Conservation (phyloP, 129 eudicot species). For the Flaveria linearis region DNA sequence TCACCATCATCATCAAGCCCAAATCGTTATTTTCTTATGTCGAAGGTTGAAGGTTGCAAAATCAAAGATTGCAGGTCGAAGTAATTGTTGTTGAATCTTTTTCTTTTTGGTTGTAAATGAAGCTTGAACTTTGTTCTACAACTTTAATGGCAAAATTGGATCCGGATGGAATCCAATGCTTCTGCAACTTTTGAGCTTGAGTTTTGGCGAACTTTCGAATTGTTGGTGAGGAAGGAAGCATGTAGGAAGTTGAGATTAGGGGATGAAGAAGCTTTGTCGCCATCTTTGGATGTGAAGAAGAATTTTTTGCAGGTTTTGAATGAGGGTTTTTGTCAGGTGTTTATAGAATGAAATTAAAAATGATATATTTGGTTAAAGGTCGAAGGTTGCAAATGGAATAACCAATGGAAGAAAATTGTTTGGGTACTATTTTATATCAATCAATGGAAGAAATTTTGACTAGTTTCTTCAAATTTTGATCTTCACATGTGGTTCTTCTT, state of each 20-base stretch:
- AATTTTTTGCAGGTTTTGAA: neutral
- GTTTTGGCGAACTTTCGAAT: slow-evolving; percentile 29
- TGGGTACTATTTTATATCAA: too few relatives aligned
- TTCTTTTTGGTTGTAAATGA: slow-evolving; percentile 10
- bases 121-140: slow-evolving; percentile 36
- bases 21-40: too few relatives aligned
- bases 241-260: slow-evolving; percentile 51
- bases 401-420: too few relatives aligned
- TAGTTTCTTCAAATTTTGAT: too few relatives aligned
- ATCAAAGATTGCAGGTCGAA: slow-evolving; percentile 5
- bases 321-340: neutral
- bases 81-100: slow-evolving; percentile 14
- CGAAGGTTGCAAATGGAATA: too few relatives aligned
- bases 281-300: slow-evolving; percentile 36
- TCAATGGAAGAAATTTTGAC: too few relatives aligned
- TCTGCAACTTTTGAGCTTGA: slow-evolving; percentile 29
- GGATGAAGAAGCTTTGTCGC: slow-evolving; percentile 59
- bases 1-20: too few relatives aligned
- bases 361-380: too few relatives aligned
- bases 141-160: slow-evolving; percentile 46
- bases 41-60: too few relatives aligned
- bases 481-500: too few relatives aligned
- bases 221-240: slow-evolving; percentile 37
- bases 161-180: slow-evolving; percentile 4
- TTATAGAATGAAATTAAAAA: too few relatives aligned